phyloP scores from a whole-genome alignment of 2,329 filamentous ascomycete genomes.

The Talaromyces sp. region DNA sequence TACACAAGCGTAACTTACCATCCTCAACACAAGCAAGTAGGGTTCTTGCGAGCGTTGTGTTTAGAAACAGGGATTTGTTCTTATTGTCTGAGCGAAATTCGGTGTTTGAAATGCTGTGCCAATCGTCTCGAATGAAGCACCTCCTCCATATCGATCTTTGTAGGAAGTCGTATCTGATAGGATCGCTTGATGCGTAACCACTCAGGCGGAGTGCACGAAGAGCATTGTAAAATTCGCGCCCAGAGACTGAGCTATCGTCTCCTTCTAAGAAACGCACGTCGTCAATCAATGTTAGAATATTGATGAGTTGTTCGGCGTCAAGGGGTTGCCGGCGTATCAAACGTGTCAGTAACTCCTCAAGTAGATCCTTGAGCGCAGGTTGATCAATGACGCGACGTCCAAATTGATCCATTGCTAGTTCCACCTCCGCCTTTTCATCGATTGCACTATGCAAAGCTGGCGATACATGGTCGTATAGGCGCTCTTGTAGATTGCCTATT shows the following conservation, averaged over 20 bases:
- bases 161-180: constrained; percentile 56
- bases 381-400: constrained; percentile 57
- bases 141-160: constrained; percentile 80
- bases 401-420: constrained; percentile 71
- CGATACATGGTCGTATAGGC: constrained; percentile 68
- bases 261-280: constrained; percentile 45
- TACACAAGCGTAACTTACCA: constrained; percentile 51
- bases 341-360: constrained; percentile 67
- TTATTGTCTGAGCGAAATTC: constrained; percentile 69
- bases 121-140: constrained; percentile 79
- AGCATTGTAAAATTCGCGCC: constrained; percentile 71
- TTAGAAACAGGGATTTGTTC: constrained; percentile 60
- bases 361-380: constrained; percentile 67
- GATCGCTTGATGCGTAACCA: constrained; percentile 55
- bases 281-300: constrained; percentile 74
- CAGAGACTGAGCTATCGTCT: constrained; percentile 52
- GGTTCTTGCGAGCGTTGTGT: constrained; percentile 68
- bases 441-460: constrained; percentile 69
- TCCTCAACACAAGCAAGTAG: constrained; percentile 63
- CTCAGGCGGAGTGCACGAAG: constrained; percentile 57
- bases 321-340: constrained; percentile 72
- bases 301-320: constrained; percentile 52
- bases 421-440: constrained; percentile 73
- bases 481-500: constrained; percentile 75
- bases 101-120: constrained; percentile 75